Conservation (phyloP, 1,284 basidiomycete species). For the Microbotryum violaceum region DNA sequence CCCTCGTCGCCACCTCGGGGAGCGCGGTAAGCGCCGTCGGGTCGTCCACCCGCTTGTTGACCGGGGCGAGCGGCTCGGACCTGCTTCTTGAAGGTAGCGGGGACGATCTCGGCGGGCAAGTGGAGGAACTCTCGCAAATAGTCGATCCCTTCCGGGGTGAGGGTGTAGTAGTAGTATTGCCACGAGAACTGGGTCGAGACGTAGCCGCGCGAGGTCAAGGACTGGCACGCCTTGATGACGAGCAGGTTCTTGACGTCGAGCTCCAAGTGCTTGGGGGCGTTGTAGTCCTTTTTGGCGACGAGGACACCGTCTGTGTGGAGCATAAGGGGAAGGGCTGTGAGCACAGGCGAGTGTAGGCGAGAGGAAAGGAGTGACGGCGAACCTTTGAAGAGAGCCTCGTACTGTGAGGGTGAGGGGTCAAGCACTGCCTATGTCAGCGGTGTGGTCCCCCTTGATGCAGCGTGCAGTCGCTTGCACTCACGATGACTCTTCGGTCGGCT, state of each 20-base stretch:
- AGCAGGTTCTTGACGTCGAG: constrained; percentile 94
- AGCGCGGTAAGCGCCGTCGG: constrained; percentile 67
- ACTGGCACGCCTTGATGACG: constrained; percentile 99
- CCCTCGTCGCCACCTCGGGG: constrained; percentile 63
- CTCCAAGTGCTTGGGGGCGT: constrained; percentile 94
- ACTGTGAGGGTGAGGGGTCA: not conserved
- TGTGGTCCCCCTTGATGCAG: not conserved
- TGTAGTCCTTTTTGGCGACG: constrained; percentile 97
- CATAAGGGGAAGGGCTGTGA: not conserved
- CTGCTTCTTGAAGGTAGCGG: constrained; percentile 90
- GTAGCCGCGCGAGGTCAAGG: constrained; percentile 86
- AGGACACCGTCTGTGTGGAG: constrained; percentile 75
- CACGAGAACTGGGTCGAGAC: constrained; percentile 82
- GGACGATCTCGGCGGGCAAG: constrained; percentile 87
- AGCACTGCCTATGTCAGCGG: not conserved
- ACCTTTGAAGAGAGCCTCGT: constrained; percentile 99
- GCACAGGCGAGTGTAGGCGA: not conserved
- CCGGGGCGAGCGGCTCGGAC: constrained; percentile 61
- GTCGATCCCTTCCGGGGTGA: constrained; percentile 90
- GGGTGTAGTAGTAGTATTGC: constrained; percentile 57
- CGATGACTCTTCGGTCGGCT: constrained; percentile 36
- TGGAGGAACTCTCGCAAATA: constrained; percentile 93
- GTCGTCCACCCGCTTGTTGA: constrained; percentile 40
- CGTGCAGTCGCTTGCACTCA: constrained; percentile 7
- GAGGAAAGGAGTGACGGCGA: constrained; percentile 36